A percentile compares a stretch with the other conserved stretches of the same genome.
These are phyloP conservation scores for Rhizopogon vinicolor DNA, from an alignment of 768 basidiomycete species.

Conservation along the genomic window DNA sequence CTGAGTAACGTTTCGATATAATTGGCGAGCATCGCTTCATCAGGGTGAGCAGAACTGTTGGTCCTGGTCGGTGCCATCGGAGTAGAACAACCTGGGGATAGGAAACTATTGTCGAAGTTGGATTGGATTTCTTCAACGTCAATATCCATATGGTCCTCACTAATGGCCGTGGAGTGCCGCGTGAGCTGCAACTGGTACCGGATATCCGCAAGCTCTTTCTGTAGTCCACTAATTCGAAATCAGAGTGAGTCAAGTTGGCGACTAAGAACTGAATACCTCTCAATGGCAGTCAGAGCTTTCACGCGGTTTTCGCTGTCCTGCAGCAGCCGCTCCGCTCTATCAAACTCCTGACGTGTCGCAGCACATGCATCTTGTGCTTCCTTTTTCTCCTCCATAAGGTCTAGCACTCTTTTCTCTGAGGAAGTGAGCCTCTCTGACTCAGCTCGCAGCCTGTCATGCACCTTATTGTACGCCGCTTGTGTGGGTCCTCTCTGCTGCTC, in stretches of 20 bases:
- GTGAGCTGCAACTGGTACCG: not conserved
- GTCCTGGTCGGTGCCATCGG: not conserved
- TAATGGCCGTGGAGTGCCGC: not conserved
- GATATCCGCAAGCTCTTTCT: slow-evolving; percentile 12
- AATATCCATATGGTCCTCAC: slow-evolving; percentile 1
- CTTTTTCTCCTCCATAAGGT: slow-evolving; percentile 53
- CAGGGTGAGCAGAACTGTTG: slow-evolving; percentile 3
- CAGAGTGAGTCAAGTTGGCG: not conserved
- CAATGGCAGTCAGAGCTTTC: slow-evolving; percentile 14
- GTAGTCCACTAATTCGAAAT: slow-evolving; percentile 13
- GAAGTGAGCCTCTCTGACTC: slow-evolving; percentile 37
- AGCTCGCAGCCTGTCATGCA: slow-evolving; percentile 35
- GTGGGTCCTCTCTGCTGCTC: slow-evolving; percentile 31
- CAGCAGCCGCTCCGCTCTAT: slow-evolving; percentile 16
- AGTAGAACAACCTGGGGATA: not conserved
- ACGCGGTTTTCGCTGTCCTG: slow-evolving; percentile 20
- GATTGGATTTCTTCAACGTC: not conserved
- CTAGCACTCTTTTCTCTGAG: slow-evolving; percentile 38
- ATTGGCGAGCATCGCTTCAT: slow-evolving; percentile 25
- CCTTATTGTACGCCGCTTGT: slow-evolving; percentile 34
- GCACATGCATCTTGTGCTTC: slow-evolving; percentile 40
- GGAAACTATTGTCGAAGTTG: not conserved
- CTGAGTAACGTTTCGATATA: slow-evolving; percentile 53
- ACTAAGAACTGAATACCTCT: slow-evolving; percentile 20
- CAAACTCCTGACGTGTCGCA: slow-evolving; percentile 30